Percentiles rank a stretch among this genome's conserved stretches.
These are phyloP conservation scores for Ophiostoma piceae DNA, from an alignment of 2,329 filamentous ascomycete genomes.

Conservation along the genomic window DNA sequence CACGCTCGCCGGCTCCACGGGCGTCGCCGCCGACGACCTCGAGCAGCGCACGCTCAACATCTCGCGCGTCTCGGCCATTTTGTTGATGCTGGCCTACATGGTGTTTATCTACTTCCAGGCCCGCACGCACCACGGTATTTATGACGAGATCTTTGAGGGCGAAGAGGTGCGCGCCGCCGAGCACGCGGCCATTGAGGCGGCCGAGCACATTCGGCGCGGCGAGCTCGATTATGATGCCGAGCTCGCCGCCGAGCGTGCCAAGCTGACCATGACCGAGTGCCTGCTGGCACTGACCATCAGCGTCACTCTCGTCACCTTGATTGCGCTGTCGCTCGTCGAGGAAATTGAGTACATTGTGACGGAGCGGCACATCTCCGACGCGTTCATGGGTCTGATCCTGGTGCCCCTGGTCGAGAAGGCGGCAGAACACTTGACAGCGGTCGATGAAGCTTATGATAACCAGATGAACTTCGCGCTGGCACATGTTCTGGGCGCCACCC, in stretches of 20 bases:
- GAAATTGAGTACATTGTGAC: constrained; percentile 60
- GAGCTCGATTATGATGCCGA: constrained; percentile 44
- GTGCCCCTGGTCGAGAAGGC: constrained; percentile 80
- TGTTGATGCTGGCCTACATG: constrained; percentile 64
- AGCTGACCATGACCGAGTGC: constrained; percentile 71
- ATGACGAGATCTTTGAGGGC: constrained; percentile 64
- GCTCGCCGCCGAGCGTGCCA: constrained; percentile 40
- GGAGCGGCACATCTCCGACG: constrained; percentile 43
- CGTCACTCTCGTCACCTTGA: constrained; percentile 64
- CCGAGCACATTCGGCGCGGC: constrained; percentile 14
- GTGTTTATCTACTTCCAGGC: constrained; percentile 68
- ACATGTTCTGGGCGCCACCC: constrained; percentile 78
- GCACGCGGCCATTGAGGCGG: constrained; percentile 10
- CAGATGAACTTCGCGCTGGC: constrained; percentile 81
- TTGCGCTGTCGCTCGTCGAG: constrained; percentile 67
- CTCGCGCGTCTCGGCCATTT: constrained; percentile 64
- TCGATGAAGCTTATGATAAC: constrained; percentile 75
- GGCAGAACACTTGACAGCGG: constrained; percentile 75
- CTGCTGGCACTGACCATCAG: constrained; percentile 59
- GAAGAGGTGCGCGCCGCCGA: constrained; percentile 61
- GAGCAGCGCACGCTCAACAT: constrained; percentile 54
- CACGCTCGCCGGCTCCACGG: constrained; percentile 35
- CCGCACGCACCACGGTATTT: constrained; percentile 71
- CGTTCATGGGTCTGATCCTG: constrained; percentile 65
- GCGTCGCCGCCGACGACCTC: constrained; percentile 39